A percentile compares a stretch with the other conserved stretches of the same genome.
These are phyloP conservation scores for Harringtonia lauricola DNA, from an alignment of 2,329 filamentous ascomycete species.

Conservation along the genomic window DNA sequence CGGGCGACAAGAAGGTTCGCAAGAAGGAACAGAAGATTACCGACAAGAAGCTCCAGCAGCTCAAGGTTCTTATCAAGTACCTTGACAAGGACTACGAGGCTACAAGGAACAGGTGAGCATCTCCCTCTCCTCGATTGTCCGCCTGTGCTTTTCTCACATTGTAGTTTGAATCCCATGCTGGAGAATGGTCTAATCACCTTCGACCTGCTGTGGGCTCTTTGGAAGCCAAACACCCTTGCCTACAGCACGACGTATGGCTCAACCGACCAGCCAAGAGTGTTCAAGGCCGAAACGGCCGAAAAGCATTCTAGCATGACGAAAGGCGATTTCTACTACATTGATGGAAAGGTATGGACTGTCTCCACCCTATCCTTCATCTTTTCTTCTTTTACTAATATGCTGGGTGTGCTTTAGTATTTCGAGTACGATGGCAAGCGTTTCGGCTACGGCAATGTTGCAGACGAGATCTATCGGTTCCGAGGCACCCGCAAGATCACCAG, in stretches of 20 bases:
- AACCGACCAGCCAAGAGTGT: conserved; percentile 65
- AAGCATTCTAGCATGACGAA: conserved; percentile 59
- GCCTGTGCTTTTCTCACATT: neutral
- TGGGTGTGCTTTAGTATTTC: conserved; percentile 54
- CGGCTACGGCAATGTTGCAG: conserved; percentile 60
- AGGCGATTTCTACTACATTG: conserved; percentile 65
- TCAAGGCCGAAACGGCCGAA: conserved; percentile 68
- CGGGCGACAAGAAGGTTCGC: conserved; percentile 40
- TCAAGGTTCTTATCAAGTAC: conserved; percentile 45
- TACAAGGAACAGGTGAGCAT: conserved; percentile 49
- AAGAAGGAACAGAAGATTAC: conserved; percentile 50
- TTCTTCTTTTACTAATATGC: neutral
- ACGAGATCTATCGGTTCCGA: conserved; percentile 65
- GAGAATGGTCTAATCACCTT: conserved; percentile 79
- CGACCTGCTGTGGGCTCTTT: conserved; percentile 78
- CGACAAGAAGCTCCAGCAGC: conserved; percentile 47
- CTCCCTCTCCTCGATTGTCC: neutral
- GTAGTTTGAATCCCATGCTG: conserved; percentile 65
- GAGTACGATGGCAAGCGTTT: conserved; percentile 85
- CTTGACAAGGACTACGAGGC: conserved; percentile 60
- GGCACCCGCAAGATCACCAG: conserved; percentile 75
- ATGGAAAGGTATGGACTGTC: conserved; percentile 39
- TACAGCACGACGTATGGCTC: conserved; percentile 70
- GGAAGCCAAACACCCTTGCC: conserved; percentile 74
- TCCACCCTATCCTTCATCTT: neutral